Conservation (phyloP, 345 rosid genomes). For the Sonneratia caseolaris region DNA sequence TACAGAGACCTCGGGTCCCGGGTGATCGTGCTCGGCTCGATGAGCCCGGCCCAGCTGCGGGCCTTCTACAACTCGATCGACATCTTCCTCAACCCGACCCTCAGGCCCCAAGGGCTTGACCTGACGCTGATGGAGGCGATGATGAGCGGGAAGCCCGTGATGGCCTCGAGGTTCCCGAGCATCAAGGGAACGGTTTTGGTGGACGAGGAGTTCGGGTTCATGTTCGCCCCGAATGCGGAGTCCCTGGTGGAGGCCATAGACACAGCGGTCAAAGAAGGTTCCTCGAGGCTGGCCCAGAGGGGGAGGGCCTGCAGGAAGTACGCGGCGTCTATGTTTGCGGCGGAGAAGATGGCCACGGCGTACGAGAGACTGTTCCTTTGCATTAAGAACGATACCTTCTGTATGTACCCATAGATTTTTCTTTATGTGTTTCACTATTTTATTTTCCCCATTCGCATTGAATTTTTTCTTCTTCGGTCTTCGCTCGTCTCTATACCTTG, state of each 20-base stretch:
- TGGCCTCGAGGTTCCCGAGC: slow-evolving; percentile 85
- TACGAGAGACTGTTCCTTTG: slow-evolving; percentile 85
- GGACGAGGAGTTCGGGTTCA: slow-evolving; percentile 72
- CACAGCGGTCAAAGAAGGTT: slow-evolving; percentile 50
- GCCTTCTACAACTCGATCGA: slow-evolving; percentile 75
- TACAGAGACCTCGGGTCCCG: slow-evolving; percentile 56
- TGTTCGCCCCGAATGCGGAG: slow-evolving; percentile 83
- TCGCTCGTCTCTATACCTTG: too few species aligned
- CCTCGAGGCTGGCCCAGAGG: slow-evolving; percentile 51
- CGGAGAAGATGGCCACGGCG: slow-evolving; percentile 82
- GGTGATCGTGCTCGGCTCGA: slow-evolving; percentile 60
- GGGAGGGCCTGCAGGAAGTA: slow-evolving; percentile 58
- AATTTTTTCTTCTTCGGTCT: too few species aligned
- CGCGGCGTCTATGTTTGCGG: slow-evolving; percentile 75
- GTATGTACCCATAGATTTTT: slow-evolving; percentile 32
- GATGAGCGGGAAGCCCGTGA: slow-evolving; percentile 84
- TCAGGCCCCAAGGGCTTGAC: slow-evolving; percentile 92
- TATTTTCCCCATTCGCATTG: neutral
- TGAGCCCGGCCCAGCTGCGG: slow-evolving; percentile 44
- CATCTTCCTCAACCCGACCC: slow-evolving; percentile 73
- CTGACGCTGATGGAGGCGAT: slow-evolving; percentile 87
- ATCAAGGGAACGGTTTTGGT: slow-evolving; percentile 79
- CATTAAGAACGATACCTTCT: slow-evolving; percentile 59
- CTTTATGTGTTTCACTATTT: neutral
- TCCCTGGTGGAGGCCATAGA: slow-evolving; percentile 51